Evolutionary conservation across 805 yeast species (phyloP), one percentile per base, ranked within the genome.

Genomic region (Clavispora carvajalis): DNA sequence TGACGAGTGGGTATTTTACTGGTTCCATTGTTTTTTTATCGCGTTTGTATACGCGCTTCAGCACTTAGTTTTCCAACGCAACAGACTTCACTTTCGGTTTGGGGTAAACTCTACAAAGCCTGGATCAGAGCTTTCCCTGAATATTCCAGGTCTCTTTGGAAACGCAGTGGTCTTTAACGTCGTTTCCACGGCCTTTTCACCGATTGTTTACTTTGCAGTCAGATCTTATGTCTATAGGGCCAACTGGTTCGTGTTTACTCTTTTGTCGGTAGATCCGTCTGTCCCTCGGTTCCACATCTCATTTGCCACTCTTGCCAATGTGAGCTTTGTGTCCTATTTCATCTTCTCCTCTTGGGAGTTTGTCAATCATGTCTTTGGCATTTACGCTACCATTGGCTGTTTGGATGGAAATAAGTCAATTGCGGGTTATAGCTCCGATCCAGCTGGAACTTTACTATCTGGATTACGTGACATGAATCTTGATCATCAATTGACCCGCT

Each of bases 351-450:
- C 57, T 9, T 77, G 84, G 77, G 89, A 84, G 51, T 34, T 73
- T 7, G 56, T 74, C 18, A 80, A 81, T 53, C 71, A 76, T 41
- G 60, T 79, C 1, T 84, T 74, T 54, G 69, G 79, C 51, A 82
- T 83, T 2, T 83, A 82, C 54, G 72, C 85, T 41, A 73, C 82
- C 11, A 73, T 82, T 47, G 91, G 93, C 2, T 84, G 91, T 56
- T 54, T 85, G 38, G 82, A 80, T 50, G 80, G 82, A 36, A 78
- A 76, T 15, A 76, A 75, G 42, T 77, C 86, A 15, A 68, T 85
- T 7, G 75, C 82, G 34, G 59, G 76, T 10, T 73, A 77, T 22
- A 72, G 83, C 12, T 63, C 80, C 0, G 79, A 77, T 37, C 89
- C 87, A 7, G 64, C 80, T 36, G 76, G 73, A 38, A 80, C 89